phyloP scores from a whole-genome alignment of 2,329 filamentous ascomycete species.

The Colletotrichum sp. region DNA sequence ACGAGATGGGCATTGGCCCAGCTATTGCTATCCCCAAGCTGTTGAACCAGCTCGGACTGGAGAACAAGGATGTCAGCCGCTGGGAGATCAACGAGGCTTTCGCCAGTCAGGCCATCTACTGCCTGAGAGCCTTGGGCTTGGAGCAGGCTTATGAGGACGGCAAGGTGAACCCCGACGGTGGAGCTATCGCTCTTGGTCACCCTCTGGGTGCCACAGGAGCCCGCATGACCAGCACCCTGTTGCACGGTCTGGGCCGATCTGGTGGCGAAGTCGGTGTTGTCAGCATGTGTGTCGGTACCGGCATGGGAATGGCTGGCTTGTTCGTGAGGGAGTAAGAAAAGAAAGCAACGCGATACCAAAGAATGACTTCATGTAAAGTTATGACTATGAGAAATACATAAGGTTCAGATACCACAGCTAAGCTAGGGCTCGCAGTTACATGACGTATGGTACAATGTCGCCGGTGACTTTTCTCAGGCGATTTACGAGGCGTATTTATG shows the following conservation, averaged over 20 bases:
- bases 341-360: background rate
- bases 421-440: background rate
- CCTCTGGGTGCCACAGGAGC: conserved; percentile 89
- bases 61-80: conserved; percentile 72
- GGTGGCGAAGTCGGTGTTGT: conserved; percentile 79
- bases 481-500: background rate
- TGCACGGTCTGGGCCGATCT: conserved; percentile 69
- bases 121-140: conserved; percentile 72
- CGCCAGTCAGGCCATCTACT: conserved; percentile 72
- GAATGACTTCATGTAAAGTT: background rate
- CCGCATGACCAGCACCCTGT: conserved; percentile 76
- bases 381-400: background rate
- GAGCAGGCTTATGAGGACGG: conserved; percentile 65
- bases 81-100: conserved; percentile 96
- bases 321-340: conserved; percentile 65
- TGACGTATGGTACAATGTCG: background rate
- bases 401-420: background rate
- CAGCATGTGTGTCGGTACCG: conserved; percentile 88
- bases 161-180: conserved; percentile 89
- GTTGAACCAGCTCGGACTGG: conserved; percentile 70
- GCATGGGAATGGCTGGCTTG: conserved; percentile 77
- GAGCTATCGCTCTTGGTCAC: conserved; percentile 93
- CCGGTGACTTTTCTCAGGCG: background rate
- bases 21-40: conserved; percentile 86
- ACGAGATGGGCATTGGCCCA: conserved; percentile 94